phyloP scores from a whole-genome alignment of 2,329 filamentous ascomycete species.

The Coniochaeta hoffmannii region DNA sequence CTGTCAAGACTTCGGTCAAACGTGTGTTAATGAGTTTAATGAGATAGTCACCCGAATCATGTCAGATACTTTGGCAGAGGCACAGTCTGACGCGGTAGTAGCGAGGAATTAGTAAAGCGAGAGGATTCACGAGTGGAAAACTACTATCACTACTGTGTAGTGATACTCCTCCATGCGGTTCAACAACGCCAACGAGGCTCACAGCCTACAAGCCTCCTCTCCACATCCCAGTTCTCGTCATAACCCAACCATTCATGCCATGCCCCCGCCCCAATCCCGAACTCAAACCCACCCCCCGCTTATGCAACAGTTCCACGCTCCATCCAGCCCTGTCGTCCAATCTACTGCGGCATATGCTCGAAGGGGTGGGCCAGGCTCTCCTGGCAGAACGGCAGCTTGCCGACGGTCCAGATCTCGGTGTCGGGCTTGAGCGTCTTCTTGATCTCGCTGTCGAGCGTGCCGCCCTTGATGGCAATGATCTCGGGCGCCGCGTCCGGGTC shows the following conservation, averaged over 20 bases:
- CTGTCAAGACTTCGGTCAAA: too few relatives aligned
- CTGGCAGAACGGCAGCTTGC: slow-evolving; percentile 64
- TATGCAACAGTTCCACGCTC: too few relatives aligned
- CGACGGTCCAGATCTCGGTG: slow-evolving; percentile 62
- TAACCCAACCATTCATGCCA: not conserved
- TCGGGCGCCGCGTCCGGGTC: slow-evolving; percentile 63
- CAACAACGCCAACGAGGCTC: not conserved
- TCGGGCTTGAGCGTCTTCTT: slow-evolving; percentile 64
- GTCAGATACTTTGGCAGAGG: too few relatives aligned
- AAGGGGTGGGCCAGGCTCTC: slow-evolving; percentile 58
- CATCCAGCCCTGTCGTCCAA: not conserved
- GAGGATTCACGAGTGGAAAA: too few relatives aligned
- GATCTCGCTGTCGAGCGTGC: slow-evolving; percentile 54
- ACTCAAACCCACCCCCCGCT: too few relatives aligned
- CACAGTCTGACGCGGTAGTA: too few relatives aligned
- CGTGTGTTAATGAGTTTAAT: too few relatives aligned
- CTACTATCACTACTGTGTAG: too few relatives aligned
- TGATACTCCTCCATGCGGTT: too few relatives aligned
- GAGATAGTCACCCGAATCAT: too few relatives aligned
- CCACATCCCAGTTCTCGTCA: not conserved
- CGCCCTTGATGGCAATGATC: slow-evolving; percentile 63
- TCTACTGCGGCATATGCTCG: slow-evolving; percentile 48
- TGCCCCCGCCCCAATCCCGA: not conserved
- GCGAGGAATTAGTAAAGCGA: too few relatives aligned
- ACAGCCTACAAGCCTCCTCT: not conserved